A percentile compares a stretch with the other conserved stretches of the same genome.
Conservation (phyloP, 2,329 filamentous ascomycete genomes). For the Aspergillus aculeatus region DNA sequence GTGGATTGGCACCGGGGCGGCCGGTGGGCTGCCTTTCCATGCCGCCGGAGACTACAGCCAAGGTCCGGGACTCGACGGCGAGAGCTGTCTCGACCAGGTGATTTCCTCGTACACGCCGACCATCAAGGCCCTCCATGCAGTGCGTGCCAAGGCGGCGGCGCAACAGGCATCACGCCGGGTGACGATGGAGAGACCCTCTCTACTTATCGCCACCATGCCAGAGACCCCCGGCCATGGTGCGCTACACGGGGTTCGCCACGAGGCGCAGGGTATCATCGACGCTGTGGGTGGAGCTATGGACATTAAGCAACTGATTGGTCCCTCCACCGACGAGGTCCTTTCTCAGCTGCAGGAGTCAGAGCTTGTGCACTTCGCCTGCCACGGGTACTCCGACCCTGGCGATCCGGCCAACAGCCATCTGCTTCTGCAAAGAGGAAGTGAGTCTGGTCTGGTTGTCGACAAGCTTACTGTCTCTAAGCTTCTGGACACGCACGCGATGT, state of each 20-base stretch:
- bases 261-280: too few species aligned
- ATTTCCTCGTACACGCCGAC: not conserved
- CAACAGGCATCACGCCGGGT: too few species aligned
- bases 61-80: too few species aligned
- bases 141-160: too few species aligned
- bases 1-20: not conserved
- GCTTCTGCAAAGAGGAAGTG: not conserved
- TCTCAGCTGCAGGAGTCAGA: not conserved
- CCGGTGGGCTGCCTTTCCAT: not conserved
- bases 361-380: not conserved
- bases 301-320: too few species aligned
- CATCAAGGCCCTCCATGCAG: not conserved
- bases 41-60: not conserved
- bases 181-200: too few species aligned
- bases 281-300: too few species aligned
- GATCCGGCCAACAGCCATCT: not conserved
- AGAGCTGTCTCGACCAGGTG: too few species aligned
- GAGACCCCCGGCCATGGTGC: too few species aligned
- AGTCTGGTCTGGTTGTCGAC: not conserved
- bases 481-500: not conserved
- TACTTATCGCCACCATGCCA: too few species aligned
- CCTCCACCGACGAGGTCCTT: too few species aligned
- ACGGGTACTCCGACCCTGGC: not conserved
- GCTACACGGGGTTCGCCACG: too few species aligned
- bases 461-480: not conserved